Conservation (phyloP, 2,329 filamentous ascomycete genomes). For the Alternaria brassicae region DNA sequence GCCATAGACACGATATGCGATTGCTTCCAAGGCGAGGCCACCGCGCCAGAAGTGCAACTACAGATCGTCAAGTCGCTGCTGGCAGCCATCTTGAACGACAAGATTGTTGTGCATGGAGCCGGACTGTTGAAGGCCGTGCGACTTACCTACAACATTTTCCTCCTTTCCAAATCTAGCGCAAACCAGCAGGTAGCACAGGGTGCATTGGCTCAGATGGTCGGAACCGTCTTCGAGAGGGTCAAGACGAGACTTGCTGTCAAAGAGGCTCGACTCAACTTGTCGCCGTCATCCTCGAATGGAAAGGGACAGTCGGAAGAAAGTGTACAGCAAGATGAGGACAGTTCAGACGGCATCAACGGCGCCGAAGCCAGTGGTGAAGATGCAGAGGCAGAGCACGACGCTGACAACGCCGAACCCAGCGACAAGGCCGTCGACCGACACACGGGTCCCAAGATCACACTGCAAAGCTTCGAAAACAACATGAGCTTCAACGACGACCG, state of each 20-base stretch:
- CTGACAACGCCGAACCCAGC: conserved; percentile 49
- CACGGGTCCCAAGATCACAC: conserved; percentile 65
- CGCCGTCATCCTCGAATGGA: conserved; percentile 53
- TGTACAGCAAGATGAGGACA: conserved; percentile 36
- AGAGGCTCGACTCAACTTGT: conserved; percentile 71
- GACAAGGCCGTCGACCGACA: conserved; percentile 57
- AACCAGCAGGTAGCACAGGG: conserved; percentile 98
- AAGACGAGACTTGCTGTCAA: conserved; percentile 86
- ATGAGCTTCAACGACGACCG: conserved; percentile 71
- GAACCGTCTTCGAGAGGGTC: conserved; percentile 95
- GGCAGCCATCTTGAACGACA: conserved; percentile 95
- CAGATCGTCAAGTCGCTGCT: conserved; percentile 98
- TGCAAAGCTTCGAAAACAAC: conserved; percentile 72
- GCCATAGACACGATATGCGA: conserved; percentile 99
- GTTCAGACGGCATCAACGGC: conserved; percentile 33
- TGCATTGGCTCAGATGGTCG: conserved; percentile 97
- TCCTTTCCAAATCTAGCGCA: conserved; percentile 89
- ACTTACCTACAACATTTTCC: conserved; percentile 98
- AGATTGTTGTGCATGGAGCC: conserved; percentile 96
- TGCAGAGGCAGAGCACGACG: conserved; percentile 49
- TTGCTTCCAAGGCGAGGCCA: conserved; percentile 97
- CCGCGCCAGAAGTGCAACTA: conserved; percentile 88
- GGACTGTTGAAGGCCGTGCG: conserved; percentile 95
- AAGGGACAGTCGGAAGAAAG: conserved; percentile 44
- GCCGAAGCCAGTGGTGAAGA: conserved; percentile 49